These are phyloP conservation scores for Nannochloropsis salina DNA, from an alignment of 108 stramenopile genomes.

Conservation along the genomic window DNA sequence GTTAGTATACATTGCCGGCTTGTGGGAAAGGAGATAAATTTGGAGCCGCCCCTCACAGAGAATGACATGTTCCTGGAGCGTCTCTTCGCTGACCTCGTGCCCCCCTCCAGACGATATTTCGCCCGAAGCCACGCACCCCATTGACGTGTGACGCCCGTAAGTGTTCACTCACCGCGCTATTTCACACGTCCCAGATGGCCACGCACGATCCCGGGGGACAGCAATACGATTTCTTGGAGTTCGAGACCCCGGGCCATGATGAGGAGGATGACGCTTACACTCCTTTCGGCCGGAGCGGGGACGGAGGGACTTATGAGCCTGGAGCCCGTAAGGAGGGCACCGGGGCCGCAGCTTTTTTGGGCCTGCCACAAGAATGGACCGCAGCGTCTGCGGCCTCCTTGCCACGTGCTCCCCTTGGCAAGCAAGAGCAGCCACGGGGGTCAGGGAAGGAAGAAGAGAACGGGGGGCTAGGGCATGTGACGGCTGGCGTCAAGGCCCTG, in stretches of 20 bases:
- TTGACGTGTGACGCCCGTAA: no score
- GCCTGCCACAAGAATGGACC: neutral
- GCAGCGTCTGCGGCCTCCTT: neutral
- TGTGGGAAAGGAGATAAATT: no score
- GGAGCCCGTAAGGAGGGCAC: neutral
- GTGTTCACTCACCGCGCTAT: no score
- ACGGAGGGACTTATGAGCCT: neutral
- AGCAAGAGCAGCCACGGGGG: neutral
- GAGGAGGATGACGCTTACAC: neutral
- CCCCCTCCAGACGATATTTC: no score
- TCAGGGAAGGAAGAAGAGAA: neutral
- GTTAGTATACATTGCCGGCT: no score
- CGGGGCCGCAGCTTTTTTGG: neutral
- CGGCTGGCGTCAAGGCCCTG: neutral
- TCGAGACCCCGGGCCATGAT: neutral
- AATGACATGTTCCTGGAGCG: no score
- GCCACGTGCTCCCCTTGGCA: neutral
- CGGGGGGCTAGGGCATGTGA: neutral
- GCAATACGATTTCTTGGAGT: constrained; percentile 5
- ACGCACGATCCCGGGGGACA: neutral
- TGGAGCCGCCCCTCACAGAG: no score
- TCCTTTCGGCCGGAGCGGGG: neutral
- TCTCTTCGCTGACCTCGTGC: no score
- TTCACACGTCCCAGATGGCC: neutral
- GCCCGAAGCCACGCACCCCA: no score